phyloP scores from a whole-genome alignment of 2,329 filamentous ascomycete genomes.

The Lasiodiplodia citricola region DNA sequence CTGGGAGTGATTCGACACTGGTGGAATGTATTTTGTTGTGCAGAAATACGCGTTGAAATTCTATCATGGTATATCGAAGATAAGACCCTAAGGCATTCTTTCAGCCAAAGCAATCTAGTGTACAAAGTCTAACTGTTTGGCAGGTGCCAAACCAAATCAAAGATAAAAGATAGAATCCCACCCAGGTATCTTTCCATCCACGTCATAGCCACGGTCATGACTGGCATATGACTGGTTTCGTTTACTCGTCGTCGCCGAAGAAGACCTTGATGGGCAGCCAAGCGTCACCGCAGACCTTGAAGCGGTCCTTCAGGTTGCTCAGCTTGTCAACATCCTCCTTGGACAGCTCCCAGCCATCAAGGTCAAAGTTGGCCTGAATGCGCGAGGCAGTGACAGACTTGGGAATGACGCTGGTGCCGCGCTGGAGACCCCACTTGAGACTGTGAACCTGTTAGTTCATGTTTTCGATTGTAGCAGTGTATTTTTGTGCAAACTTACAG shows the following conservation, averaged over 20 bases:
- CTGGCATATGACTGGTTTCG: neutral
- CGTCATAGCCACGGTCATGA: neutral
- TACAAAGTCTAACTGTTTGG: slow-evolving; percentile 16
- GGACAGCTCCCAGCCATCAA: slow-evolving; percentile 74
- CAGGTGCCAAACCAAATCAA: slow-evolving; percentile 6
- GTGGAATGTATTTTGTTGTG: neutral
- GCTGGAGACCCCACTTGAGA: slow-evolving; percentile 79
- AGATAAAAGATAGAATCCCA: neutral
- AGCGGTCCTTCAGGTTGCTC: slow-evolving; percentile 71
- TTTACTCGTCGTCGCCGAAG: slow-evolving; percentile 79
- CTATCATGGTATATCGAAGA: slow-evolving; percentile 21
- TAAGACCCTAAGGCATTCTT: slow-evolving; percentile 9
- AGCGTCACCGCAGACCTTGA: slow-evolving; percentile 72
- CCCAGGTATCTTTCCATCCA: neutral
- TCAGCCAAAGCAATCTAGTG: neutral
- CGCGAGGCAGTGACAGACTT: slow-evolving; percentile 78
- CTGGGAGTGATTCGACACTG: slow-evolving; percentile 34
- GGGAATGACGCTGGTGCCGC: slow-evolving; percentile 83
- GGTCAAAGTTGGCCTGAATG: slow-evolving; percentile 77
- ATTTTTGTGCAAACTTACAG: slow-evolving; percentile 46
- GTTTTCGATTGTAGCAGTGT: neutral
- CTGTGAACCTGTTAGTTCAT: slow-evolving; percentile 27
- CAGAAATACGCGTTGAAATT: neutral
- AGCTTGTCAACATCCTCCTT: slow-evolving; percentile 74
- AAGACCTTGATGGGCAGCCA: slow-evolving; percentile 82